Conservation (phyloP, 1,284 basidiomycete species). For the Tetrapyrgos nigripes region DNA sequence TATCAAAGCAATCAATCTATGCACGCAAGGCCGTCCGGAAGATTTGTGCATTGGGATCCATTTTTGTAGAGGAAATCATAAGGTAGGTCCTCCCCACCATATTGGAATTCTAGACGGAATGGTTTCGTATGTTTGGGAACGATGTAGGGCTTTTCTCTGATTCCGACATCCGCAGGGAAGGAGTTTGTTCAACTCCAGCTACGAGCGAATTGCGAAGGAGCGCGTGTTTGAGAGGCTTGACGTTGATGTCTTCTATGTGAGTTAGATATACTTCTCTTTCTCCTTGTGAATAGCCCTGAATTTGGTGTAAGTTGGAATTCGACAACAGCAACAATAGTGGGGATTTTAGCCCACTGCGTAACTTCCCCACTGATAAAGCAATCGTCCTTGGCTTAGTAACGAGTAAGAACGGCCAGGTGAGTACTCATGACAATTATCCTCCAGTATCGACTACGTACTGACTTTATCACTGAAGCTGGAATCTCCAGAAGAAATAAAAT, state of each 20-base stretch:
- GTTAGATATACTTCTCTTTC: too few relatives aligned
- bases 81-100: neutral
- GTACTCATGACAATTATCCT: constrained; percentile 8
- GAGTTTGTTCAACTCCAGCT: constrained; percentile 78
- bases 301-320: constrained; percentile 69
- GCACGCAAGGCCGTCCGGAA: constrained; percentile 59
- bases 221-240: constrained; percentile 76
- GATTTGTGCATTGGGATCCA: constrained; percentile 79
- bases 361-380: constrained; percentile 71
- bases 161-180: constrained; percentile 48
- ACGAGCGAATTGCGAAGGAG: constrained; percentile 76
- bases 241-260: constrained; percentile 78
- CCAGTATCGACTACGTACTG: neutral
- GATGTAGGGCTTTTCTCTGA: too few relatives aligned
- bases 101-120: neutral
- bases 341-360: constrained; percentile 69
- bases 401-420: constrained; percentile 69
- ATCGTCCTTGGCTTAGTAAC: constrained; percentile 81
- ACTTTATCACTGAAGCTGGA: constrained; percentile 55
- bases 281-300: neutral
- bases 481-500: constrained; percentile 61
- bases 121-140: too few relatives aligned
- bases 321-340: constrained; percentile 80
- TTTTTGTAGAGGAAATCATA: constrained; percentile 84
- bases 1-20: constrained; percentile 74